Percentiles rank a stretch among this genome's conserved stretches.
These are phyloP conservation scores for Saprolegnia parasitica DNA, from an alignment of 352 stramenopile genomes.

Conservation along the genomic window DNA sequence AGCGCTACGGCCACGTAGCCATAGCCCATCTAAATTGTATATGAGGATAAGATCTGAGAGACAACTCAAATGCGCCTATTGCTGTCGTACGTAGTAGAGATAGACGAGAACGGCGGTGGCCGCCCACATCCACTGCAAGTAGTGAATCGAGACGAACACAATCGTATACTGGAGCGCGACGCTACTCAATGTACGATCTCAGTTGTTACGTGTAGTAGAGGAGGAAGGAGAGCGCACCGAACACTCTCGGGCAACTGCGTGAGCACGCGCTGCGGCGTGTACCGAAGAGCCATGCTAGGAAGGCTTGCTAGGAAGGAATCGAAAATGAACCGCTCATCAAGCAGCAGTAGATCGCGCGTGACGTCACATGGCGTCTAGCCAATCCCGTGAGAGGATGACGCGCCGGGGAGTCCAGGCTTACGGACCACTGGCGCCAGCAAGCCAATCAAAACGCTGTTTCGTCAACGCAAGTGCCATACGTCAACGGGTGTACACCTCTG, in stretches of 20 bases:
- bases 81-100: constrained; percentile 39
- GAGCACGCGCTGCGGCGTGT: constrained; percentile 6
- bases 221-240: background rate
- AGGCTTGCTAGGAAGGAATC: background rate
- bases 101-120: constrained; percentile 59
- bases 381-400: background rate
- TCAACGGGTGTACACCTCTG: too few species aligned
- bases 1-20: constrained; percentile 47
- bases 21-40: constrained; percentile 52
- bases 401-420: too few species aligned
- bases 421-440: background rate
- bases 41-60: background rate
- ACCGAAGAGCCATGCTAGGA: background rate
- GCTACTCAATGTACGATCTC: constrained; percentile 7
- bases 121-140: constrained; percentile 59
- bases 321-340: background rate
- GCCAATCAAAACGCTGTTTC: constrained; percentile 1
- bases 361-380: too few species aligned
- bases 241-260: constrained; percentile 1
- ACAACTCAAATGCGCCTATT: background rate
- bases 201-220: background rate
- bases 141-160: constrained; percentile 65
- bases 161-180: constrained; percentile 25
- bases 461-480: background rate
- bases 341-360: too few species aligned